Base-by-base conservation (phyloP, 306 rosid species). In the Vigna trinervia region DNA sequence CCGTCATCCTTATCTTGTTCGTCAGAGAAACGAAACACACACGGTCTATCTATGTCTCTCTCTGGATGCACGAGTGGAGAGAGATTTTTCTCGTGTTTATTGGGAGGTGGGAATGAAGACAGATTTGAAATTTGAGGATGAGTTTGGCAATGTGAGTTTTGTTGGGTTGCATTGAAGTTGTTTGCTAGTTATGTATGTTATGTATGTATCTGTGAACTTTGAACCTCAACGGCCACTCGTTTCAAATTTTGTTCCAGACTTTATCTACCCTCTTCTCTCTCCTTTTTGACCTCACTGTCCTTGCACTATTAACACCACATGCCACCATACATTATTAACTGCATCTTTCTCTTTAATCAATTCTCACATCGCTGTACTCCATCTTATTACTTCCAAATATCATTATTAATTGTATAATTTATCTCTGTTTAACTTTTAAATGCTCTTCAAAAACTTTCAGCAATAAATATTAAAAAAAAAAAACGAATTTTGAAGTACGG, bases 211-310 rank as follows among this genome's bases (percentile, higher is more conserved):
- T 50, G 53, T 71, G 34, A 57, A 69, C 62, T 80, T 77, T 59
- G 47, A 62, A 84, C 76, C 81, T 80, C 97, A 84, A 90, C 93
- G 97, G 97, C 93, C 95, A 88, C 93, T 86, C 71, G 84, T 86
- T 95, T 92, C 87, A 89, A 95, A 88, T 78, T 82, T 78, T 65
- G 65, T 81, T 64, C 73, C 12, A 57, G 53, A 53, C 87, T 85
- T 86, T 83, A 76, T 85, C 92, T 53, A 12, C 5, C 59, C 22
- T 69, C 3, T 5, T 30, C 41, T 36, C 20, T 46, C n/a, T 11
- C 8, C 8, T 3, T 26, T 60, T 46, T 78, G 30, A 8, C 85
- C 84, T 69, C 5, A 5, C 34, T 66, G 12, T 12, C 12, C 26
- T 4, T n/a, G 0, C 26, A 5, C 48, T 34, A 32, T 62, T 62